Conservation (phyloP, 495 filamentous ascomycete genomes). For the Podospora pseudoanserina region DNA sequence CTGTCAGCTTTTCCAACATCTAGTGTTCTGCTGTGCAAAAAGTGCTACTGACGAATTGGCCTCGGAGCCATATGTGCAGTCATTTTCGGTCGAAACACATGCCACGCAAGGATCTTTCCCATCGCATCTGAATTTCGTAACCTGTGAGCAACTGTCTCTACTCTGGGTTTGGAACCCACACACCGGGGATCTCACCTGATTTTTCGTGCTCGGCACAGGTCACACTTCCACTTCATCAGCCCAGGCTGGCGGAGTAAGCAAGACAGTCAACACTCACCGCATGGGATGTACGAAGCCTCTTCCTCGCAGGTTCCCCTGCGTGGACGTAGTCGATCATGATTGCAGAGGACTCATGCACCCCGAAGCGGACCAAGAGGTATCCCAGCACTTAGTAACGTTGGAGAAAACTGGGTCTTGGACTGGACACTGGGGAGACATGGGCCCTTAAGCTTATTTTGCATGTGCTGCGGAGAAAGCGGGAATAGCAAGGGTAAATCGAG, state of each 20-base stretch:
- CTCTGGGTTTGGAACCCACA: too few species aligned
- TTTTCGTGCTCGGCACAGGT: constrained; percentile 27
- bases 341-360: constrained; percentile 11
- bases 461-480: constrained; percentile 1
- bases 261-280: constrained; percentile 19
- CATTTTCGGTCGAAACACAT: constrained; percentile 28
- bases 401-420: neutral
- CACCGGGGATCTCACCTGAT: constrained; percentile 15
- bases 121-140: constrained; percentile 26
- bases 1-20: neutral
- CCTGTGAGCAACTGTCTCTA: too few species aligned
- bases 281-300: constrained; percentile 28
- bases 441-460: neutral
- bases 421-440: neutral
- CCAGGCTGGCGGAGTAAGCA: neutral
- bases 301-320: constrained; percentile 19
- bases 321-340: constrained; percentile 15
- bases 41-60: constrained; percentile 18
- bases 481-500: neutral
- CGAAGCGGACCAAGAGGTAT: constrained; percentile 14
- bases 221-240: constrained; percentile 13
- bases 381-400: neutral
- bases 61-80: constrained; percentile 34
- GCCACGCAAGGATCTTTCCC: constrained; percentile 32
- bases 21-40: too few species aligned